These are phyloP conservation scores for Fonsecaea multimorphosa DNA, from an alignment of 2,329 filamentous ascomycete species.

Conservation along the genomic window DNA sequence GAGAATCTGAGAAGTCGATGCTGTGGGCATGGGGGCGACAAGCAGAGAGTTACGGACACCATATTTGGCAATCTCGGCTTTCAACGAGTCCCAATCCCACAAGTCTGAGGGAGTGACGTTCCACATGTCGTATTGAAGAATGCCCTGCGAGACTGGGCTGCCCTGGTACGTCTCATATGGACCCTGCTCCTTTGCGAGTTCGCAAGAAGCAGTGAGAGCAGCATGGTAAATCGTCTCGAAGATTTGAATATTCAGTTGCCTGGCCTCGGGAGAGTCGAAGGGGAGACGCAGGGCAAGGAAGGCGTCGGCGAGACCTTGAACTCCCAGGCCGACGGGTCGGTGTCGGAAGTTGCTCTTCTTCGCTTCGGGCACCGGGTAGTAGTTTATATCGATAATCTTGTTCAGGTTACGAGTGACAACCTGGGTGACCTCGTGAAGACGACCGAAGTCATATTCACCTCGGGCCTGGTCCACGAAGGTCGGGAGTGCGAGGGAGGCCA, in stretches of 20 bases:
- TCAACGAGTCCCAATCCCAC: conserved; percentile 93
- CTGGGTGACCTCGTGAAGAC: conserved; percentile 91
- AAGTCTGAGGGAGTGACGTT: conserved; percentile 88
- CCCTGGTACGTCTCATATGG: conserved; percentile 90
- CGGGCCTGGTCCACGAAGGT: conserved; percentile 86
- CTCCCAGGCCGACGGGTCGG: conserved; percentile 92
- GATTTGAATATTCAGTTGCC: conserved; percentile 94
- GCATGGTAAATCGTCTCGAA: conserved; percentile 99
- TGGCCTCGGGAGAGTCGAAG: conserved; percentile 94
- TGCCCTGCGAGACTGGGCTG: conserved; percentile 90
- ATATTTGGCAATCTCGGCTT: conserved; percentile 88
- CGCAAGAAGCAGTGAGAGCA: conserved; percentile 84
- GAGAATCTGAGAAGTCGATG: conserved; percentile 94
- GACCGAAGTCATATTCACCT: conserved; percentile 91
- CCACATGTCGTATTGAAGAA: conserved; percentile 99
- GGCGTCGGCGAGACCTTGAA: conserved; percentile 95
- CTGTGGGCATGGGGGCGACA: conserved; percentile 96
- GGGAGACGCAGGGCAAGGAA: conserved; percentile 97
- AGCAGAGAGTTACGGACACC: conserved; percentile 95
- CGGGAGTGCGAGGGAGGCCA: conserved; percentile 91
- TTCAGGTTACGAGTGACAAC: conserved; percentile 95
- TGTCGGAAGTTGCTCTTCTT: conserved; percentile 97
- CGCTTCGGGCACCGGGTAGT: conserved; percentile 96
- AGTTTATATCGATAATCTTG: conserved; percentile 97
- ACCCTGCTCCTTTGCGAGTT: conserved; percentile 82